phyloP scores from a whole-genome alignment of 2,329 filamentous ascomycete species.

The Cytospora paraplurivora region DNA sequence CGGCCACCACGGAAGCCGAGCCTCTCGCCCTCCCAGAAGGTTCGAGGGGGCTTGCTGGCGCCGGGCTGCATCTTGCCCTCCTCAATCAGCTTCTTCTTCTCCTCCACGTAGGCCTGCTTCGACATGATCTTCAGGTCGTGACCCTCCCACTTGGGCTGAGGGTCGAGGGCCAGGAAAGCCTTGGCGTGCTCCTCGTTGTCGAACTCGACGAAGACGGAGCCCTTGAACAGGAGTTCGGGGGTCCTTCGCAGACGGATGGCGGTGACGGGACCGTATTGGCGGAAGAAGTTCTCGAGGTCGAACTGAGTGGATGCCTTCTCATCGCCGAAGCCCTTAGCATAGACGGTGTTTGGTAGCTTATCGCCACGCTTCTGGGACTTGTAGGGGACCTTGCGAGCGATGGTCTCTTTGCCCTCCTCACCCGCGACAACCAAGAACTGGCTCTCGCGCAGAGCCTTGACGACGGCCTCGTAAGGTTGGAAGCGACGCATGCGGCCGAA shows the following conservation, averaged over 20 bases:
- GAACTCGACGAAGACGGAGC: slow-evolving; percentile 95
- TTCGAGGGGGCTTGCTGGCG: slow-evolving; percentile 40
- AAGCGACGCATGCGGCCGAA: slow-evolving; percentile 98
- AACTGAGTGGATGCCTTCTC: slow-evolving; percentile 86
- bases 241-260: slow-evolving; percentile 84
- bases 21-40: slow-evolving; percentile 54
- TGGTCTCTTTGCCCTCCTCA: slow-evolving; percentile 67
- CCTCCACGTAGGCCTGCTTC: slow-evolving; percentile 85
- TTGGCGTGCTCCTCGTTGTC: slow-evolving; percentile 74
- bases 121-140: slow-evolving; percentile 79
- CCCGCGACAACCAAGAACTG: slow-evolving; percentile 72
- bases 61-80: slow-evolving; percentile 69
- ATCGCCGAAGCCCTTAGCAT: slow-evolving; percentile 91
- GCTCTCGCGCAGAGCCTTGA: slow-evolving; percentile 81
- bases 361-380: slow-evolving; percentile 61
- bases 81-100: slow-evolving; percentile 72
- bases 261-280: slow-evolving; percentile 75
- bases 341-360: slow-evolving; percentile 75
- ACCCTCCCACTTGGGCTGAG: slow-evolving; percentile 82
- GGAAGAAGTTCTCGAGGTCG: slow-evolving; percentile 91
- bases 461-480: slow-evolving; percentile 81
- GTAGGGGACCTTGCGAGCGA: slow-evolving; percentile 77
- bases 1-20: slow-evolving; percentile 30
- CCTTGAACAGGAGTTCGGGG: slow-evolving; percentile 79
- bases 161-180: slow-evolving; percentile 77